phyloP scores from a whole-genome alignment of 176 grass and related monocot genomes.

The Themeda triandra region DNA sequence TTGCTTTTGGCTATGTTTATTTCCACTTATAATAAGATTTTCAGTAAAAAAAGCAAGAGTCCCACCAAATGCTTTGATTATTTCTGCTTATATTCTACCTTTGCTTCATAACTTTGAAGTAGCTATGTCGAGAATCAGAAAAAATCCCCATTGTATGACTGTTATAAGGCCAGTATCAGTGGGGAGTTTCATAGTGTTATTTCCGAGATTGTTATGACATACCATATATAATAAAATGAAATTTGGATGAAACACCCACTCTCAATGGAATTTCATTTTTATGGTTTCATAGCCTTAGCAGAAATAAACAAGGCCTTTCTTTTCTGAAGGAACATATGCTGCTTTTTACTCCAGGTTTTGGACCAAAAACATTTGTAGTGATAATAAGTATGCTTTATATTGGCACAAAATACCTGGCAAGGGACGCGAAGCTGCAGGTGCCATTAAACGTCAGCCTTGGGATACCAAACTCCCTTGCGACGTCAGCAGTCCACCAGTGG shows the following conservation, averaged over 20 bases:
- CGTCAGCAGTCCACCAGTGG: constrained; percentile 51
- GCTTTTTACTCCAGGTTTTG: background rate
- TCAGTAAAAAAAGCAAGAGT: background rate
- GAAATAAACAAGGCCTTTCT: background rate
- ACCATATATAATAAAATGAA: too few species aligned
- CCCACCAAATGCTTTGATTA: background rate
- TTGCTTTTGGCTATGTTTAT: background rate
- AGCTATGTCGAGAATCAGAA: background rate
- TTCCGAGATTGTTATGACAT: too few species aligned
- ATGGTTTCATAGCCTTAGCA: too few species aligned
- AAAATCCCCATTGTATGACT: too few species aligned
- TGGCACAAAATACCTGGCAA: constrained; percentile 23
- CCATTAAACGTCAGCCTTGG: constrained; percentile 58
- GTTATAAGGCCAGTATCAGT: too few species aligned
- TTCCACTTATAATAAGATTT: background rate
- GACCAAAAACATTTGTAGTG: background rate
- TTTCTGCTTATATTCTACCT: background rate
- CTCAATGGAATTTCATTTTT: too few species aligned
- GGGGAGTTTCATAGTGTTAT: too few species aligned
- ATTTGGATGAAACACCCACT: too few species aligned
- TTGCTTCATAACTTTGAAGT: background rate
- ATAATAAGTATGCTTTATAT: background rate
- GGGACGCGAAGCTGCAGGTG: constrained; percentile 40
- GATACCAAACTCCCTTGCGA: constrained; percentile 55
- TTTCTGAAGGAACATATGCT: background rate